Evolutionary conservation across 306 rosid species (phyloP), one percentile per base, ranked within the genome.

Genomic region (Cicer judaicum): DNA sequence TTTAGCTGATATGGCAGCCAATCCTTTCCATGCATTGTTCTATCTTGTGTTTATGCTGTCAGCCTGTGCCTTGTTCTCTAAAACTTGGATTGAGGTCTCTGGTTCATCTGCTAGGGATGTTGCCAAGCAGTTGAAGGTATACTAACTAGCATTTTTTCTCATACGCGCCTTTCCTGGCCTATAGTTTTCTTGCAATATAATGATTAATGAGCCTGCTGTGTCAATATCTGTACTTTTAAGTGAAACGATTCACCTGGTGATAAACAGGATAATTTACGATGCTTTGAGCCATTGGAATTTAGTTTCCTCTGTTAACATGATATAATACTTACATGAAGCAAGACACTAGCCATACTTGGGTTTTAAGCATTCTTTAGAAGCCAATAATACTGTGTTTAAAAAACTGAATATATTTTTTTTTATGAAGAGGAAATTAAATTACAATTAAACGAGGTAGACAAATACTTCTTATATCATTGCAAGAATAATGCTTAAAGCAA

Each of bases 1-100:
- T 90, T 85, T 93, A 66, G 98, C 97, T 80, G 97, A 93, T 79
- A 93, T 93, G 91, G 97, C 98, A 5, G 97, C 98, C 81, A 93
- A 93, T 80, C 98, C 98, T 40, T 93, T 87, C 85, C 98, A 93
- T 66, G 97, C 97, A 0, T 56, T 93, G 79, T 91, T 93, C 87
- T 93, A 93, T 83, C 84, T 93, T 7, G 87, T 88, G n/a, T 93
- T 93, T 79, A 91, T 93, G 98, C 80, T 93, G 75, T 79, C 97
- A 7, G 98, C 97, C 0, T 93, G 98, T 69, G 98, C 98, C 41
- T 79, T 91, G 72, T 91, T 93, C 89, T 93, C 98, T 3, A 93
- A 93, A 82, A 91, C 97, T 19, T 93, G 98, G 98, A 93, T 93
- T 76, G 97, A 93, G 87, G 98, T 93, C 70, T 93, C 97, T 16